phyloP scores from a whole-genome alignment of 495 filamentous ascomycete species.

The Apodospora peruviana region DNA sequence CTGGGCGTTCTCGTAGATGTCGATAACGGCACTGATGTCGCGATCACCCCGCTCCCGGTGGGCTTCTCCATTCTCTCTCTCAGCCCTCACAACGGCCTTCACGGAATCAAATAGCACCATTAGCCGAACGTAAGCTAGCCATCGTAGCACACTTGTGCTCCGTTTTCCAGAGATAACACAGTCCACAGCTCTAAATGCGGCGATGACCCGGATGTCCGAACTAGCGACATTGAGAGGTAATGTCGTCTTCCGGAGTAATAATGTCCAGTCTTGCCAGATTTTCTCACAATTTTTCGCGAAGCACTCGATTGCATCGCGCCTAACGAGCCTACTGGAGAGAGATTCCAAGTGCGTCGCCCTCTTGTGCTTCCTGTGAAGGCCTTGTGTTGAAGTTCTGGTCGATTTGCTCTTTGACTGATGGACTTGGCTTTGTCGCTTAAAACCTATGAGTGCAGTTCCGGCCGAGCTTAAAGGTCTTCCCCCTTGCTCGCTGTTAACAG shows the following conservation, averaged over 20 bases:
- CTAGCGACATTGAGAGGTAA: constrained; percentile 8
- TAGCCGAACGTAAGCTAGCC: constrained; percentile 10
- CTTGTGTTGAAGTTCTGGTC: constrained; percentile 2
- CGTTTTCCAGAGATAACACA: constrained; percentile 7
- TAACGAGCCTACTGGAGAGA: constrained; percentile 6
- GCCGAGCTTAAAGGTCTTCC: constrained; percentile 5
- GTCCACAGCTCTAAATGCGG: constrained; percentile 12
- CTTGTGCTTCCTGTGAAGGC: constrained; percentile 8
- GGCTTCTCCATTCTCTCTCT: constrained; percentile 6
- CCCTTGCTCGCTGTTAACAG: constrained; percentile 7
- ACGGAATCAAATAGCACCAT: constrained; percentile 9
- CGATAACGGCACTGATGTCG: constrained; percentile 8
- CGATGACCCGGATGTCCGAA: constrained; percentile 7
- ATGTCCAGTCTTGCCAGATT: constrained; percentile 9
- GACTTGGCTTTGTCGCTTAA: constrained; percentile 4
- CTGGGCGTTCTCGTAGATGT: constrained; percentile 11
- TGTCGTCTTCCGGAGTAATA: constrained; percentile 9
- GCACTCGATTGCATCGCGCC: constrained; percentile 6
- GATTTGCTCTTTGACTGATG: constrained; percentile 3
- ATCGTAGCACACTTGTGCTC: constrained; percentile 6
- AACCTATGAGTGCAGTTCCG: constrained; percentile 3
- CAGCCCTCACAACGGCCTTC: constrained; percentile 5
- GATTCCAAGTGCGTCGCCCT: constrained; percentile 5
- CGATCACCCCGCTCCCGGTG: constrained; percentile 5
- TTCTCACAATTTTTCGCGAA: constrained; percentile 9